Evolutionary conservation across 1,284 basidiomycete genomes (phyloP).

Genomic region (Trametes hirsuta): DNA sequence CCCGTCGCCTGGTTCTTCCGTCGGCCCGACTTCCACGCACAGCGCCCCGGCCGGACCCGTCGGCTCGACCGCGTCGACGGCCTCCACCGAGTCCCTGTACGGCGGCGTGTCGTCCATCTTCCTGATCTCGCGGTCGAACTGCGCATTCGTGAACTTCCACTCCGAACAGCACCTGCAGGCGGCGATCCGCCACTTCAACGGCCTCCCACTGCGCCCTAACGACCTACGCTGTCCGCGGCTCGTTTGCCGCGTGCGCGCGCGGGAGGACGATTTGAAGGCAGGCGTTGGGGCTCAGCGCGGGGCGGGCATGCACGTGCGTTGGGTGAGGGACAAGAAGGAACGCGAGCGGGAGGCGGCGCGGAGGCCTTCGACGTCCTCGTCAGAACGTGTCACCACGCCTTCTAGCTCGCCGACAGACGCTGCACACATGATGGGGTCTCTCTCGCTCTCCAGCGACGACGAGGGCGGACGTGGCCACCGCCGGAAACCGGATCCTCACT

Average conservation of each 20-base stretch:
- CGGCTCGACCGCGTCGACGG: constrained; percentile 12
- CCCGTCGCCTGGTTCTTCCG: constrained; percentile 20
- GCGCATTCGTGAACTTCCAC: constrained; percentile 91
- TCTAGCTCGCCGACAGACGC: constrained; percentile 28
- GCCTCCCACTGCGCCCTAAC: constrained; percentile 60
- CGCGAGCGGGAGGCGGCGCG: constrained; percentile 29
- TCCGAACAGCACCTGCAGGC: constrained; percentile 63
- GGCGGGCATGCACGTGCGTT: constrained; percentile 80
- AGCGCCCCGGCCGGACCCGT: constrained; percentile 22
- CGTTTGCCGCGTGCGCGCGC: constrained; percentile 84
- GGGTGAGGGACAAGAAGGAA: constrained; percentile 68
- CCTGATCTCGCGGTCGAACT: constrained; percentile 90
- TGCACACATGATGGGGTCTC: constrained; percentile 26
- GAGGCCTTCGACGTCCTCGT: constrained; percentile 26
- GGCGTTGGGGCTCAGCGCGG: constrained; percentile 93
- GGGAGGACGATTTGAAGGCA: constrained; percentile 86
- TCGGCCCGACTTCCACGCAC: constrained; percentile 22
- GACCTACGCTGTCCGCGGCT: constrained; percentile 79
- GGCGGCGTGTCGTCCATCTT: constrained; percentile 86
- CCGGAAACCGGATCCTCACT: constrained; percentile 40
- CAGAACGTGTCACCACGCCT: constrained; percentile 35
- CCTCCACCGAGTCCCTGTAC: constrained; percentile 27
- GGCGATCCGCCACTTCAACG: constrained; percentile 79
- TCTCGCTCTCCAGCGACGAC: constrained; percentile 47
- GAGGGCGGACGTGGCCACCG: constrained; percentile 30